Evolutionary conservation across 495 filamentous ascomycete genomes (phyloP).

Genomic region (Aspergillus hancockii): DNA sequence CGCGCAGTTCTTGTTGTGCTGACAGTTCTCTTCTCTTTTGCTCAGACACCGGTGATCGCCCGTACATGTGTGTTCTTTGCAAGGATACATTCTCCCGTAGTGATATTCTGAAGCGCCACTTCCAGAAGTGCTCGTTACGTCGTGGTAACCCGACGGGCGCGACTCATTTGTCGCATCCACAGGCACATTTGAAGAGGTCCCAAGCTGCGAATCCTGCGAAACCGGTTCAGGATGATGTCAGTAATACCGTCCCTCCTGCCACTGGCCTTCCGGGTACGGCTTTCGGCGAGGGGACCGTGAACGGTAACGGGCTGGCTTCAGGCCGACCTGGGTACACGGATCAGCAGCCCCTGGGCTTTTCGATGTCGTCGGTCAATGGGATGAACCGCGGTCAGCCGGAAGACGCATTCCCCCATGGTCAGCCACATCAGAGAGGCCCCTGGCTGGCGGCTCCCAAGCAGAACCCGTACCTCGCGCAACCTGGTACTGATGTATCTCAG

Average conservation of each 20-base stretch:
- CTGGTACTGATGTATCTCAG: conserved; percentile 44
- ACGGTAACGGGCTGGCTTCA: conserved; percentile 44
- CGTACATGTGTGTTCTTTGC: conserved; percentile 95
- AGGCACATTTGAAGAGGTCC: conserved; percentile 80
- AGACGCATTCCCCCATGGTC: conserved; percentile 40
- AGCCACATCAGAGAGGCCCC: conserved; percentile 42
- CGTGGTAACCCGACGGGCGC: conserved; percentile 91
- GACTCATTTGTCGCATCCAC: conserved; percentile 87
- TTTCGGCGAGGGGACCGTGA: conserved; percentile 47
- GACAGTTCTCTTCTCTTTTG: conserved; percentile 10
- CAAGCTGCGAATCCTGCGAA: conserved; percentile 58
- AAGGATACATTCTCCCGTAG: conserved; percentile 98
- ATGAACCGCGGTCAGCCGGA: conserved; percentile 46
- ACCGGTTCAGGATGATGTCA: conserved; percentile 51
- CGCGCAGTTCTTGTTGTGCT: conserved; percentile 1
- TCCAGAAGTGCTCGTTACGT: conserved; percentile 95
- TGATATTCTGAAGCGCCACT: conserved; percentile 97
- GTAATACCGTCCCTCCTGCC: conserved; percentile 44
- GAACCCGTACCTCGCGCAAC: conserved; percentile 51
- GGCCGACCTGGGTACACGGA: conserved; percentile 43
- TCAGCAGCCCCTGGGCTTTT: conserved; percentile 48
- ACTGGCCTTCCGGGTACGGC: conserved; percentile 47
- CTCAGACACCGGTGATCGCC: conserved; percentile 90
- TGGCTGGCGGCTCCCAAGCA: conserved; percentile 51
- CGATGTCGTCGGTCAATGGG: conserved; percentile 49